These are phyloP conservation scores for Hypoxylon sp. DNA, from an alignment of 2,329 filamentous ascomycete species.

Conservation along the genomic window DNA sequence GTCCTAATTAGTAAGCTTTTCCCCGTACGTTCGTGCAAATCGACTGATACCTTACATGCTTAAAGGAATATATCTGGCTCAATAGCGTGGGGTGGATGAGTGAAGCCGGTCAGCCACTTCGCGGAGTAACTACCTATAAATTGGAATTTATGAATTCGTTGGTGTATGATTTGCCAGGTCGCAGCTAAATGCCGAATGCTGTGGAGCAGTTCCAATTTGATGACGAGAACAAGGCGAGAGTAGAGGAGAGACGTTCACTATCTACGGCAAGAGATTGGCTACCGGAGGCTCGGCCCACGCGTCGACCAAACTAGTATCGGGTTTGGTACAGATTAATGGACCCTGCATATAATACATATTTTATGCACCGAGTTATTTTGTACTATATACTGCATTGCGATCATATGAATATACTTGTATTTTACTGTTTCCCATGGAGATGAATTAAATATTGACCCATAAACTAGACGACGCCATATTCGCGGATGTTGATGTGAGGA, in stretches of 20 bases:
- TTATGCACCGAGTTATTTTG: conserved; percentile 14
- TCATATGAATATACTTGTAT: conserved; percentile 1
- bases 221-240: not conserved
- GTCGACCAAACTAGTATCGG: conserved; percentile 6
- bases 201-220: conserved; percentile 10
- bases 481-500: not conserved
- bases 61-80: conserved; percentile 7
- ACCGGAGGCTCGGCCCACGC: conserved; percentile 11
- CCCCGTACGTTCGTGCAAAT: not conserved
- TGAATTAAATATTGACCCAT: not conserved
- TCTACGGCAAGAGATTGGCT: not conserved
- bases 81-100: not conserved
- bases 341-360: conserved; percentile 7
- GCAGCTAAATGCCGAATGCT: conserved; percentile 25
- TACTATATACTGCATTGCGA: not conserved
- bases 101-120: conserved; percentile 19
- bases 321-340: conserved; percentile 30
- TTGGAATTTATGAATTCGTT: not conserved
- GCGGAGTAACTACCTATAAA: conserved; percentile 14
- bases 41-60: not conserved
- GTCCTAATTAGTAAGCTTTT: not conserved
- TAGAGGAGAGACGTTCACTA: not conserved
- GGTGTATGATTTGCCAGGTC: conserved; percentile 6
- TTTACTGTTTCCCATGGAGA: not conserved
- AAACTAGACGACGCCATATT: not conserved